These are phyloP conservation scores for Russula lepida DNA, from an alignment of 768 basidiomycete genomes.

Conservation along the genomic window DNA sequence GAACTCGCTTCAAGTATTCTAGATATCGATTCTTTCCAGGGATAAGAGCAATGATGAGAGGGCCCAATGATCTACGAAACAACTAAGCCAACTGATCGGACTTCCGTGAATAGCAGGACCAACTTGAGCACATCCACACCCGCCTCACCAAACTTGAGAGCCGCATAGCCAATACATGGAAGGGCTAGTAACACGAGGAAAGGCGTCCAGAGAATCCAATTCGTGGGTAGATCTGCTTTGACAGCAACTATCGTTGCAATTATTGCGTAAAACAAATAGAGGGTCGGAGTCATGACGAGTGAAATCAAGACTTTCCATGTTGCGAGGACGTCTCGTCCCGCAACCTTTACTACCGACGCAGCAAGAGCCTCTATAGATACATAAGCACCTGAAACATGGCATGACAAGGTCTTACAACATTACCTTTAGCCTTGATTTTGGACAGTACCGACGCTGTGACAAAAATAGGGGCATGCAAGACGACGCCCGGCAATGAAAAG, in stretches of 20 bases:
- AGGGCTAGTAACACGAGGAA: constrained; percentile 61
- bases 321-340: constrained; percentile 86
- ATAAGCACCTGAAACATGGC: neutral
- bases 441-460: constrained; percentile 81
- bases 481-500: constrained; percentile 80
- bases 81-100: constrained; percentile 10
- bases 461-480: constrained; percentile 89
- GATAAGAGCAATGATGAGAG: constrained; percentile 78
- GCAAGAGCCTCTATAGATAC: constrained; percentile 75
- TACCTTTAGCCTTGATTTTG: constrained; percentile 82
- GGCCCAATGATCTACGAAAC: constrained; percentile 66
- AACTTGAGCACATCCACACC: constrained; percentile 96
- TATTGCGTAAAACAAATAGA: constrained; percentile 78
- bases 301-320: constrained; percentile 97
- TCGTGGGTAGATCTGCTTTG: constrained; percentile 51
- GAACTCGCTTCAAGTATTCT: constrained; percentile 62
- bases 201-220: constrained; percentile 66
- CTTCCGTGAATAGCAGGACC: constrained; percentile 25
- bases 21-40: constrained; percentile 83
- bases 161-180: constrained; percentile 85
- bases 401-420: neutral
- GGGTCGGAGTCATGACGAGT: constrained; percentile 72
- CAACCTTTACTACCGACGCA: constrained; percentile 88
- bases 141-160: constrained; percentile 94
- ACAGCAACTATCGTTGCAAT: constrained; percentile 70